Evolutionary conservation across 2,329 filamentous ascomycete species (phyloP).

Genomic region (Tolypocladium ovalisporum): DNA sequence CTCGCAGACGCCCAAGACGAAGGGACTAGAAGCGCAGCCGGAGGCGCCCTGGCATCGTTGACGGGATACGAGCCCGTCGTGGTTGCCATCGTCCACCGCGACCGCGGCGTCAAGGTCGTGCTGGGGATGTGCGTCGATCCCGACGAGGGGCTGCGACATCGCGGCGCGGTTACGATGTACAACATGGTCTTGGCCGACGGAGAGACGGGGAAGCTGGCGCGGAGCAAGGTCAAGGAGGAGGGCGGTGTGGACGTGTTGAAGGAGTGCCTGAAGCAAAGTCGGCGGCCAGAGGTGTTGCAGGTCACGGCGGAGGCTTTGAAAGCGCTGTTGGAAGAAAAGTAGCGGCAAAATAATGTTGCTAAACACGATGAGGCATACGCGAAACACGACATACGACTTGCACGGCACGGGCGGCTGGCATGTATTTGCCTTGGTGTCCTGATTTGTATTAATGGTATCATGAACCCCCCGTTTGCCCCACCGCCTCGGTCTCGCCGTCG

Average conservation of each 20-base stretch:
- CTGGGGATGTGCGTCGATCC: conserved; percentile 70
- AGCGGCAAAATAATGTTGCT: neutral
- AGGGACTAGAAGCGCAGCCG: conserved; percentile 70
- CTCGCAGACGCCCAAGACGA: conserved; percentile 78
- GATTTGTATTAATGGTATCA: neutral
- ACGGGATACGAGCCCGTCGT: conserved; percentile 70
- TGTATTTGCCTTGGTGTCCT: neutral
- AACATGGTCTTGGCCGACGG: conserved; percentile 63
- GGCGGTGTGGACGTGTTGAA: conserved; percentile 60
- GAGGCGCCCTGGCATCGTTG: conserved; percentile 77
- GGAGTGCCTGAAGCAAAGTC: conserved; percentile 56
- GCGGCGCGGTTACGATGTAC: conserved; percentile 64
- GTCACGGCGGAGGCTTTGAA: conserved; percentile 65
- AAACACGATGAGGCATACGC: neutral
- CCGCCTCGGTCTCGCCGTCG: conserved; percentile 1
- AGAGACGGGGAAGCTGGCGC: conserved; percentile 49
- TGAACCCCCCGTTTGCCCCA: neutral
- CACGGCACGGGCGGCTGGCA: neutral
- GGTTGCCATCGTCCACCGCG: conserved; percentile 55
- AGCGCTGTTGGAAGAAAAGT: conserved; percentile 38
- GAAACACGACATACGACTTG: neutral
- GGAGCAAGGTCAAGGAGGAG: conserved; percentile 48
- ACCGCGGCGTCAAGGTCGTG: conserved; percentile 66
- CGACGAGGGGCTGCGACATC: conserved; percentile 53
- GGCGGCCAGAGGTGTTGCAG: conserved; percentile 58